Conservation (phyloP, 306 rosid species). For the Citrullus amarus region DNA sequence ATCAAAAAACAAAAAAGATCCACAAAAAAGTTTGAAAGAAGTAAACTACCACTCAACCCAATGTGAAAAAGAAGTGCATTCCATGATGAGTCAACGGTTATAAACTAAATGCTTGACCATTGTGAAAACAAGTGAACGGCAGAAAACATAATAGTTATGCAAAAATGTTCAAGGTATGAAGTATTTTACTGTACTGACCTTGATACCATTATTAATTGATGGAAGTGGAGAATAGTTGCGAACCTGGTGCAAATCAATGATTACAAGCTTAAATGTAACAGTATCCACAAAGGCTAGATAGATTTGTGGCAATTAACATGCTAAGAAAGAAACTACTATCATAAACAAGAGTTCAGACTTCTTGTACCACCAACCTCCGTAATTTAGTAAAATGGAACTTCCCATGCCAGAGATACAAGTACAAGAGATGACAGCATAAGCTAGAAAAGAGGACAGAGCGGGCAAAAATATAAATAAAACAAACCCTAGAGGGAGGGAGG, state of each 20-base stretch:
- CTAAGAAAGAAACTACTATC: neutral
- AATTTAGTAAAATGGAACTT: neutral
- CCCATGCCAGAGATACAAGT: neutral
- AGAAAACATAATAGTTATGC: neutral
- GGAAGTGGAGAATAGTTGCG: slow-evolving; percentile 85
- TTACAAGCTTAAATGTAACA: neutral
- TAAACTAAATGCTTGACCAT: neutral
- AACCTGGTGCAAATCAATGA: slow-evolving; percentile 42
- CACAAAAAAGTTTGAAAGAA: neutral
- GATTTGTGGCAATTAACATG: neutral
- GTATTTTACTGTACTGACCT: slow-evolving; percentile 43
- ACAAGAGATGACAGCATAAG: neutral
- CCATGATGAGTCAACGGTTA: neutral
- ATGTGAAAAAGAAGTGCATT: neutral
- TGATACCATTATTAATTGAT: slow-evolving; percentile 85
- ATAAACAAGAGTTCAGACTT: neutral
- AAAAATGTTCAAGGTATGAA: neutral
- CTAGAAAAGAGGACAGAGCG: neutral
- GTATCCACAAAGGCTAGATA: neutral
- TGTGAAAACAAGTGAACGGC: neutral
- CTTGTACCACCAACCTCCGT: neutral
- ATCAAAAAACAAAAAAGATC: no score
- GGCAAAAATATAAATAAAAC: neutral
- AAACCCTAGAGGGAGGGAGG: neutral
- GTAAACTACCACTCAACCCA: neutral